A percentile compares a stretch with the other conserved stretches of the same genome.
These are phyloP conservation scores for Rubia balearica DNA, from an alignment of 305 asterid genomes.

Conservation along the genomic window DNA sequence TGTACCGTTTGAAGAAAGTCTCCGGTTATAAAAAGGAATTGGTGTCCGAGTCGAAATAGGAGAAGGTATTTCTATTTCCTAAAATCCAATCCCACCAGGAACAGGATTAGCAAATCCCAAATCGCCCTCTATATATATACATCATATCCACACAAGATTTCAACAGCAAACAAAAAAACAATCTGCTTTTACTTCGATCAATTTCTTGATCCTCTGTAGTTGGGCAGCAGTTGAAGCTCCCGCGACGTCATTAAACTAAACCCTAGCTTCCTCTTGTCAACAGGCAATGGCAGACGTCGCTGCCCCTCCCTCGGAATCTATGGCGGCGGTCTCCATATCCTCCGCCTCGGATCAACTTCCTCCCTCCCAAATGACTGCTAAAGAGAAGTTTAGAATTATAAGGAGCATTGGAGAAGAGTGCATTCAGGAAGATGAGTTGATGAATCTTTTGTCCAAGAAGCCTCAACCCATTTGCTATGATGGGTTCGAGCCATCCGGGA, in stretches of 20 bases:
- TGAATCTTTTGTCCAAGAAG: constrained; percentile 55
- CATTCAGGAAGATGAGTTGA: constrained; percentile 77
- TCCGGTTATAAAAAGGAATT: no score
- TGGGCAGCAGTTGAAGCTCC: no score
- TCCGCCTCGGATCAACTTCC: constrained; percentile 2
- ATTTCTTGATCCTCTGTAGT: no score
- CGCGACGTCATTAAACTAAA: background rate
- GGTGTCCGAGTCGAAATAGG: no score
- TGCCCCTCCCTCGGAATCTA: constrained; percentile 11
- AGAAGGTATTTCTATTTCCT: no score
- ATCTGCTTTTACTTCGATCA: no score
- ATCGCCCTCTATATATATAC: no score
- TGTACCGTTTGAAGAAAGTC: no score
- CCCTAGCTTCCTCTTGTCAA: background rate
- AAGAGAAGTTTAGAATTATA: constrained; percentile 51
- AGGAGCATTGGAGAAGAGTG: constrained; percentile 90
- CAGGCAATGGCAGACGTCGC: background rate
- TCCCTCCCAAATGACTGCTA: constrained; percentile 32
- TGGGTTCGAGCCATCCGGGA: constrained; percentile 89
- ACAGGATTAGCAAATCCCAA: no score
- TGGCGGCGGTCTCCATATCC: constrained; percentile 13
- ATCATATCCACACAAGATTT: no score
- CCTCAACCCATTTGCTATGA: constrained; percentile 69
- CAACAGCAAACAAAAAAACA: no score
- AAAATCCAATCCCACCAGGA: no score